Conservation (phyloP, 305 asterid genomes). For the Salvia sclarea region DNA sequence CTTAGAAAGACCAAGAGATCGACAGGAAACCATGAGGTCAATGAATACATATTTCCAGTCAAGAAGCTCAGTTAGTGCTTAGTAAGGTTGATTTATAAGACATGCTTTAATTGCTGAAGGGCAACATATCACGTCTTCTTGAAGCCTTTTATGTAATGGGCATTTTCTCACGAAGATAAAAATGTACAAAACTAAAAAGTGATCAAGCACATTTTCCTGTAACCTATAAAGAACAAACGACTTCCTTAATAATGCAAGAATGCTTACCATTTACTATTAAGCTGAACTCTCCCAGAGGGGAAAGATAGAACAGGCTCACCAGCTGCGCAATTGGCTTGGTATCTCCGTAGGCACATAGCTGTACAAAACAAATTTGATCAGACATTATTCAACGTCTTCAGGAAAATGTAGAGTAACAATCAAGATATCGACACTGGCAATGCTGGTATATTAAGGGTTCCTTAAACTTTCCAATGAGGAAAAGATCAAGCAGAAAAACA, state of each 20-base stretch:
- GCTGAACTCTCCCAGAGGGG: slow-evolving; percentile 62
- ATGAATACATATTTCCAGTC: slow-evolving; percentile 3
- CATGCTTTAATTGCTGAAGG: not conserved
- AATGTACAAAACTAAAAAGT: not conserved
- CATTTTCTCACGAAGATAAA: slow-evolving; percentile 2
- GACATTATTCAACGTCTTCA: not conserved
- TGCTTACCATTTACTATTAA: slow-evolving; percentile 81
- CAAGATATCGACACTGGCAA: not conserved
- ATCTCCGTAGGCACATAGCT: slow-evolving; percentile 95
- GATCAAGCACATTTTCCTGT: slow-evolving; percentile 7
- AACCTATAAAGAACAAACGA: slow-evolving; percentile 3
- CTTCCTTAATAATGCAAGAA: slow-evolving; percentile 28
- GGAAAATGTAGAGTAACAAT: not conserved
- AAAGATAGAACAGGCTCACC: slow-evolving; percentile 77
- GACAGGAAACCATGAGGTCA: not conserved
- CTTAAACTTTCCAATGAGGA: not conserved
- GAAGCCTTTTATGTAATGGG: not conserved
- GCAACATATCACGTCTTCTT: not conserved
- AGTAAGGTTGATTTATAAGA: not conserved
- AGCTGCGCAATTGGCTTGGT: slow-evolving; percentile 59
- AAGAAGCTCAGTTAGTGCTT: not conserved
- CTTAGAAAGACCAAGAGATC: slow-evolving; percentile 17
- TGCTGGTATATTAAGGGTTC: slow-evolving; percentile 5
- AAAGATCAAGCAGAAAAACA: slow-evolving; percentile 14
- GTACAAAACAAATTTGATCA: slow-evolving; percentile 39